Percentiles rank a stretch among this genome's conserved stretches.
Evolutionary conservation across 257 asterid genomes (phyloP).

Genomic region (Osmanthus fragrans): DNA sequence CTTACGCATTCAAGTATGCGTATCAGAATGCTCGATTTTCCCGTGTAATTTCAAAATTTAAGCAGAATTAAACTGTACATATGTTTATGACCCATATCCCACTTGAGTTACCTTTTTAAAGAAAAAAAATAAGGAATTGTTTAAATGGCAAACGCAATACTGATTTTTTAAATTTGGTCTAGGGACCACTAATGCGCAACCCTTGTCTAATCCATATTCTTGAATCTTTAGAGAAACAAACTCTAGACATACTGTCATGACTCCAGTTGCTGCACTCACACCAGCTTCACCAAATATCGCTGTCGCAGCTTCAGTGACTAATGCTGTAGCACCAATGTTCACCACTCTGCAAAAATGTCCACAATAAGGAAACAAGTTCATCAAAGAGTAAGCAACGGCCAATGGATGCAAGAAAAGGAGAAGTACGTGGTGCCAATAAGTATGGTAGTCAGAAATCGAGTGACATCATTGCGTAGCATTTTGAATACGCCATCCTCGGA

Average conservation of each 20-base stretch:
- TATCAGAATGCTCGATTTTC: neutral
- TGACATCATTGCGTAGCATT: constrained; percentile 92
- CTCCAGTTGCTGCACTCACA: constrained; percentile 93
- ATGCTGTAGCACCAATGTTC: constrained; percentile 95
- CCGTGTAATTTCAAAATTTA: neutral
- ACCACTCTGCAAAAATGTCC: constrained; percentile 76
- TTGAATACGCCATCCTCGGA: constrained; percentile 87
- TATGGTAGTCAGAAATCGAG: constrained; percentile 93
- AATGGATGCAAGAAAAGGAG: constrained; percentile 33
- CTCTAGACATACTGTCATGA: constrained; percentile 77
- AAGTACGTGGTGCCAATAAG: constrained; percentile 99
- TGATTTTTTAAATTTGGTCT: neutral
- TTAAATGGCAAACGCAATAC: neutral
- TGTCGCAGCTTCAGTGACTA: constrained; percentile 97
- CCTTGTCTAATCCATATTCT: neutral
- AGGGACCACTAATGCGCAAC: neutral
- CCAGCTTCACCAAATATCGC: constrained; percentile 96
- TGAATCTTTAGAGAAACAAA: constrained; percentile 3
- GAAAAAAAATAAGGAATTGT: neutral
- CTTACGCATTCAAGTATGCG: neutral
- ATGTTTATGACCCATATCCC: neutral
- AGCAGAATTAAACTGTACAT: constrained; percentile 4
- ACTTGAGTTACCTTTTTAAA: neutral
- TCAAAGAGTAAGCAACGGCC: constrained; percentile 34
- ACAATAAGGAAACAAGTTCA: constrained; percentile 44